Evolutionary conservation across 2,329 filamentous ascomycete genomes (phyloP).

Genomic region (Stachybotrys echinatus): DNA sequence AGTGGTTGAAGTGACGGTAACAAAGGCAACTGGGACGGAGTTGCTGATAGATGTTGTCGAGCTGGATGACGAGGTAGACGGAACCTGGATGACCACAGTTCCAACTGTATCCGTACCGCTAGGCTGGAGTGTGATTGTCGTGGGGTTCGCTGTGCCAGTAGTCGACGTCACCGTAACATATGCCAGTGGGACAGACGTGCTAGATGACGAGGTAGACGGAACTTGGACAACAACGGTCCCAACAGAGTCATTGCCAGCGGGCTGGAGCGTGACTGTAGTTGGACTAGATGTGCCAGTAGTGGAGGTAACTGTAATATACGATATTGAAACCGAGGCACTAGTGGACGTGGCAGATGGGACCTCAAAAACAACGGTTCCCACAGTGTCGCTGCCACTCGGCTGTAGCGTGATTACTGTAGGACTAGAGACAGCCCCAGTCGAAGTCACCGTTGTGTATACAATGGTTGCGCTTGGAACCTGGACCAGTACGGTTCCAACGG

Average conservation of each 20-base stretch:
- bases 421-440: not conserved
- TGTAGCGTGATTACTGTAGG: not conserved
- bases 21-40: too few species aligned
- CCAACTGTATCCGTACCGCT: not conserved
- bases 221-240: not conserved
- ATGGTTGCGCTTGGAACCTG: not conserved
- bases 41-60: too few species aligned
- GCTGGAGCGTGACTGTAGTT: not conserved
- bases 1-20: not conserved
- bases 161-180: constrained; percentile 2
- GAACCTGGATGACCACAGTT: not conserved
- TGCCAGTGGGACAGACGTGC: not conserved
- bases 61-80: too few species aligned
- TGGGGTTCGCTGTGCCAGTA: not conserved
- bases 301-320: not conserved
- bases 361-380: not conserved
- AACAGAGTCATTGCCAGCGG: not conserved
- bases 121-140: not conserved
- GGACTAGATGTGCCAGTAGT: not conserved
- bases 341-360: not conserved
- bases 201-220: not conserved
- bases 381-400: not conserved
- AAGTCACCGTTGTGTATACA: not conserved
- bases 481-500: not conserved
- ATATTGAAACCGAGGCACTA: too few species aligned